Evolutionary conservation across 106 monocot species (phyloP).

Genomic region (Apostasia ramifera): DNA sequence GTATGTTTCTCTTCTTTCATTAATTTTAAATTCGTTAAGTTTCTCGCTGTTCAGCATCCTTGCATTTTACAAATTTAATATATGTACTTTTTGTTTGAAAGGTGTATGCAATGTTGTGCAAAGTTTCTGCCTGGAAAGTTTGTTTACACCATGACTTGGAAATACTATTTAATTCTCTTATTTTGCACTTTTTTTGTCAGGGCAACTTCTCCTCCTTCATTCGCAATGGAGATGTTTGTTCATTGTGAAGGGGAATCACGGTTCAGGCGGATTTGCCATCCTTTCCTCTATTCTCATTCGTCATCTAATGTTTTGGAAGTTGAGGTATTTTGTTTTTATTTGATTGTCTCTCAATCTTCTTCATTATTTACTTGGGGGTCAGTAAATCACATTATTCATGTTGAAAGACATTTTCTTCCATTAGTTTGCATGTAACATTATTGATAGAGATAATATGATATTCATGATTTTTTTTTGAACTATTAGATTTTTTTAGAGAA

Average conservation of each 20-base stretch:
- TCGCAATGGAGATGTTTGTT: slow-evolving; percentile 96
- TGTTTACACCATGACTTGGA: background rate
- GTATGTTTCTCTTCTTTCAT: too few relatives aligned
- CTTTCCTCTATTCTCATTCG: slow-evolving; percentile 95
- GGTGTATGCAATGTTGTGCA: background rate
- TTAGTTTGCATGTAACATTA: too few relatives aligned
- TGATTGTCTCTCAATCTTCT: background rate
- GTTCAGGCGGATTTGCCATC: slow-evolving; percentile 92
- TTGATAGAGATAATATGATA: too few relatives aligned
- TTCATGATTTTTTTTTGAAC: too few relatives aligned
- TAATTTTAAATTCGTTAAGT: too few relatives aligned
- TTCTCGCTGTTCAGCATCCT: too few relatives aligned
- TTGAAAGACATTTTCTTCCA: too few relatives aligned
- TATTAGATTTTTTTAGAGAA: too few relatives aligned
- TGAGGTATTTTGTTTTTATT: slow-evolving; percentile 41
- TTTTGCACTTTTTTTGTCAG: slow-evolving; percentile 32
- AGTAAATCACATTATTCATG: too few relatives aligned
- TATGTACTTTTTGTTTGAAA: too few relatives aligned
- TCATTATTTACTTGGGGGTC: background rate
- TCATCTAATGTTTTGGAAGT: slow-evolving; percentile 95
- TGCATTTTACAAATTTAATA: too few relatives aligned
- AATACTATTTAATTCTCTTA: slow-evolving; percentile 9
- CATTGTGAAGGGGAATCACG: slow-evolving; percentile 99
- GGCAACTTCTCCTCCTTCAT: slow-evolving; percentile 94
- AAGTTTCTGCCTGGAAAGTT: too few relatives aligned